Base-by-base conservation (phyloP, 2,329 filamentous ascomycete genomes). In the Alternaria solani region DNA sequence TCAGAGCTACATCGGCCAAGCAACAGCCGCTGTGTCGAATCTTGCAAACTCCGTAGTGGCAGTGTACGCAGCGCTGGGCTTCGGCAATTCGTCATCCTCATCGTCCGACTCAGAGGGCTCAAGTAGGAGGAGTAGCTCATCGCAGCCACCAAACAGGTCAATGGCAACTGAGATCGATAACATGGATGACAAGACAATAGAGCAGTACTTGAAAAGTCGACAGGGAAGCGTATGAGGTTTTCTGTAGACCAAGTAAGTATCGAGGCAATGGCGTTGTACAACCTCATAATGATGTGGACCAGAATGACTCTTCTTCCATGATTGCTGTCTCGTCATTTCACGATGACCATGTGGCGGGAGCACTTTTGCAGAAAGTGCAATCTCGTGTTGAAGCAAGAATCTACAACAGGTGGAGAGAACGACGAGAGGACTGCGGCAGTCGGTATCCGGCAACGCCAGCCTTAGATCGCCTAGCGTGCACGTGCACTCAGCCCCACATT, bases 281-380 rank as follows among this genome's bases (percentile, higher is more conserved):
- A 34, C 20, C 7, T 48, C 16, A 4, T 49, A 49, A 8, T 49
- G 26, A 49, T 38, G 28, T 3, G 16, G 23, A 49, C 36, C 7
- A 26, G 16, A 25, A 38, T 18, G 14, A 23, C 32, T 23, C 39
- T 25, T 6, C 39, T 7, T 42, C 39, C 25, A 14, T 7, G 1
- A 5, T 25, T 5, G 4, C 9, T 16, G 7, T 16, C 20, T 41
- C 7, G 20, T 20, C 8, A 7, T 41, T 7, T 8, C n/a, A 41
- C n/a, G 8, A 42, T 16, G 20, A 41, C 16, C 39, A 16, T 20
- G 5, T 57, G 0, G 86, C 88, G 3, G 5, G 38, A 0, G 87
- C 87, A 14, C n/a, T 34, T 8, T 14, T 41, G 9, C 38, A 23
- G 38, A 41, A 23, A 23, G 18, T 23, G 18, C 18, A 41, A 16